Base-by-base conservation (phyloP, 495 filamentous ascomycete species). In the Lasiosphaeria hispida region DNA sequence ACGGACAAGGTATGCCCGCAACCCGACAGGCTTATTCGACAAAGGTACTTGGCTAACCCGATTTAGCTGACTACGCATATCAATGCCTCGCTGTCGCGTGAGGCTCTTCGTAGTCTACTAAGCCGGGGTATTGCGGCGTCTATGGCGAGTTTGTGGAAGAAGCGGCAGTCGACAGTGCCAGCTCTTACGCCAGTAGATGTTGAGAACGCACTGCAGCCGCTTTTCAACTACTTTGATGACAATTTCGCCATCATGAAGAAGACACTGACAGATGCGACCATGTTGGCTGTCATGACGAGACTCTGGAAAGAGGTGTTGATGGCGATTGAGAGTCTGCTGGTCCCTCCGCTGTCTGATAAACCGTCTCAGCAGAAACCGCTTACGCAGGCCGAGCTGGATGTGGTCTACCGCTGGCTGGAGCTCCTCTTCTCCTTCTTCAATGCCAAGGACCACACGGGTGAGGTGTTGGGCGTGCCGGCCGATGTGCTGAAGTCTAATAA, bases 241-340 rank as follows among this genome's bases (percentile, higher is more conserved):
- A 99, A 99, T 66, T 99, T 99, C 66, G 92, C 91, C 38, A 97
- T 96, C 67, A 94, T 99, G 90, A 96, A 97, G 73, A 85, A 91
- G 70, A 96, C 92, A 1, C 79, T 99, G 33, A 97, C 95, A 2
- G 86, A 88, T 36, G 84, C 90, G 50, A 92, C 95, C 44, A 96
- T 99, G 94, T 82, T 89, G 56, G 89, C 92, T 72, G 92, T 99
- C 56, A 99, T 99, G 95, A 94, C 91, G 19, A 85, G 95, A 39
- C 72, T 99, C 11, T 99, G 95, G 95, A 99, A 99, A 70, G 95
- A 97, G 72, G 92, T 96, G 9, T 80, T 99, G 4, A 84, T 89
- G 35, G 95, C 92, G 1, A 87, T 97, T 57, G 95, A 99, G 72
- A 81, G 82, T 11, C 78, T 99, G 4, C 80, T 99, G 43, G 93